Evolutionary conservation across 2,329 filamentous ascomycete species (phyloP), one percentile per base, ranked within the genome.

Genomic region (Neofusicoccum kwambonambiense): DNA sequence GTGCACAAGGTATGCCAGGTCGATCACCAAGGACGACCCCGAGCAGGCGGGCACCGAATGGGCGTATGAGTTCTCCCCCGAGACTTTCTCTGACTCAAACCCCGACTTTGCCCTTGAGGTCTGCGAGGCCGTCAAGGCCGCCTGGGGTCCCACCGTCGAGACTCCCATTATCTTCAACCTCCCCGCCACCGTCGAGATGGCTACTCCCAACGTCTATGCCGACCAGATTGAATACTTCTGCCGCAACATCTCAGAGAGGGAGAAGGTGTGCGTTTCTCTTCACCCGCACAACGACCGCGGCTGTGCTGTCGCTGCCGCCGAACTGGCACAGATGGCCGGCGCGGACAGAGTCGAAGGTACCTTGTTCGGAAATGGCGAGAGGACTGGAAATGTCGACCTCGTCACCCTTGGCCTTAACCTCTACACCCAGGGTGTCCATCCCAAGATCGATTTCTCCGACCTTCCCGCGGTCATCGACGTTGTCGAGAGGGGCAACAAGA

Each of bases 151-250:
- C 0, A 87, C 86, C 0, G 87, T 83, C 44, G 87, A 92, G 77
- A 89, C 88, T 71, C 91, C 90, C 54, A 92, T 99, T 77, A 96
- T 99, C 75, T 95, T 99, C 84, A 98, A 98, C 81, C 84, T 99
- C 60, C 94, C 95, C 0, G 94, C 95, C 1, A 99, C 95, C 0
- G 94, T 98, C 41, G 95, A 99, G 80, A 89, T 97, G 88, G 81
- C 92, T 0, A 97, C 95, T 0, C 93, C 93, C 39, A 99, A 99
- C 76, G 86, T 97, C 54, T 99, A 95, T 76, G 95, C 95, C 57
- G 95, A 99, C 75, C 90, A 96, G 80, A 91, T 99, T 68, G 95
- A 99, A 77, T 96, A 92, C 80, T 99, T 99, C 79, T 96, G 92
- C 82, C 87, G 84, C 61, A 85, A 94, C 75, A 93, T 98, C 74